phyloP scores from a whole-genome alignment of 208 protist genomes.

The Trypanosoma rangeli region DNA sequence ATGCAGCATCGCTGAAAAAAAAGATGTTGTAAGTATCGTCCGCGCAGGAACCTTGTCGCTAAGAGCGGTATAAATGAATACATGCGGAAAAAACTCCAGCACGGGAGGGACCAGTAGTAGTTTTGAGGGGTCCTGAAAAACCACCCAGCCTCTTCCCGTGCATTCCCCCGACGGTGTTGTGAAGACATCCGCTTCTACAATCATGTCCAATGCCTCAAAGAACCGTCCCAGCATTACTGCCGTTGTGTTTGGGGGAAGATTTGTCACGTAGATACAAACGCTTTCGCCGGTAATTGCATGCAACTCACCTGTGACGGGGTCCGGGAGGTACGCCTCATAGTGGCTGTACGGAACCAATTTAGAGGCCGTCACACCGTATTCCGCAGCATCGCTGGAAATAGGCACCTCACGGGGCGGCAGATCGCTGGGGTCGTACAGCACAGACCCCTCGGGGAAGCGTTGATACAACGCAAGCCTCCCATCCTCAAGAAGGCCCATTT shows the following conservation, averaged over 20 bases:
- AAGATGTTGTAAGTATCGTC: constrained; percentile 21
- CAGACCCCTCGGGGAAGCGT: constrained; percentile 58
- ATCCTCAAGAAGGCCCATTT: constrained; percentile 64
- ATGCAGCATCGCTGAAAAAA: not conserved
- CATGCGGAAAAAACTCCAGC: constrained; percentile 62
- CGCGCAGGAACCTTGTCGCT: constrained; percentile 54
- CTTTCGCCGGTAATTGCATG: constrained; percentile 24
- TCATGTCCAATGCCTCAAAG: constrained; percentile 74
- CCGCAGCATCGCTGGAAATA: constrained; percentile 44
- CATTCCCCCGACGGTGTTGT: constrained; percentile 36
- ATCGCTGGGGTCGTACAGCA: constrained; percentile 67
- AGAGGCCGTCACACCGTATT: constrained; percentile 59
- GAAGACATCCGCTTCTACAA: constrained; percentile 71
- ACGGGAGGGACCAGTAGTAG: constrained; percentile 51
- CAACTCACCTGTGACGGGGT: constrained; percentile 36
- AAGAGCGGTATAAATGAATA: constrained; percentile 63
- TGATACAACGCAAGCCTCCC: constrained; percentile 59
- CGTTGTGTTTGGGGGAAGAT: constrained; percentile 67
- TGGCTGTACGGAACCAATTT: constrained; percentile 66
- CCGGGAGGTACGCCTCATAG: constrained; percentile 66
- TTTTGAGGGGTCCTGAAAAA: constrained; percentile 58
- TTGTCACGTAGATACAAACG: constrained; percentile 68
- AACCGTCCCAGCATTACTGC: constrained; percentile 71
- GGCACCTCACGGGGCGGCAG: constrained; percentile 54
- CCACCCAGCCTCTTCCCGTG: constrained; percentile 75